Base-by-base conservation (phyloP, 1,284 basidiomycete species). In the Ceraceosorus guamensis region DNA sequence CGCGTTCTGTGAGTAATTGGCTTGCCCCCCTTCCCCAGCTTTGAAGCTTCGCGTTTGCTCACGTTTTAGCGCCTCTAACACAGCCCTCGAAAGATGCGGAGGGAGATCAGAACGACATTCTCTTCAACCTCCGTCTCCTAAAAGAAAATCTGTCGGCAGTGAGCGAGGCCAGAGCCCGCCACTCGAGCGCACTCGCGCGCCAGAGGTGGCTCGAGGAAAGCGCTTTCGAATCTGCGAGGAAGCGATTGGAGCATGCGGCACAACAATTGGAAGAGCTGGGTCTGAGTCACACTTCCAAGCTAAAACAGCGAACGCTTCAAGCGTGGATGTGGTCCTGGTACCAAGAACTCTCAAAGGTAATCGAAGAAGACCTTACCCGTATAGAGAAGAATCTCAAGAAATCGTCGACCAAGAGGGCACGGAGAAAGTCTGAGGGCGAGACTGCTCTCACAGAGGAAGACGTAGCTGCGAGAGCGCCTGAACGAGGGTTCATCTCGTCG, bases 291-390 rank as follows among this genome's bases (percentile, higher is more conserved):
- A 61, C 64, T 11, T 62, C 61, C 30, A 61, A 59, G 2, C 53
- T 75, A 10, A 60, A 70, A 47, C 61, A 60, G 47, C 66, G 65
- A 43, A 59, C 62, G 13, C 61, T 75, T n/a, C 73, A 75, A 53
- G 52, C 35, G 35, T 73, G 70, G 70, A 75, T 75, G 73, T 75
- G 71, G 71, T 65, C 66, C 11, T 75, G 73, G 73, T 73, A 67
- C 62, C 62, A 65, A 49, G 65, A 65, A 60, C 56, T 75, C 3
- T 60, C 66, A 45, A 52, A 43, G n/a, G 35, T 49, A 14, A 59
- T 75, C 16, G 44, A 57, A 14, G 46, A 59, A 34, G 71, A 73
- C 8, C 24, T 75, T 6, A 58, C 52, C 13, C 51, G 57, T 2
- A 60, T 74, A 16, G 11, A 11, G 32, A 30, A 5, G 18, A 7